Evolutionary conservation across 2,329 filamentous ascomycete species (phyloP), one percentile per base, ranked within the genome.

Genomic region (Ophiocordyceps camponoti-saundersi): DNA sequence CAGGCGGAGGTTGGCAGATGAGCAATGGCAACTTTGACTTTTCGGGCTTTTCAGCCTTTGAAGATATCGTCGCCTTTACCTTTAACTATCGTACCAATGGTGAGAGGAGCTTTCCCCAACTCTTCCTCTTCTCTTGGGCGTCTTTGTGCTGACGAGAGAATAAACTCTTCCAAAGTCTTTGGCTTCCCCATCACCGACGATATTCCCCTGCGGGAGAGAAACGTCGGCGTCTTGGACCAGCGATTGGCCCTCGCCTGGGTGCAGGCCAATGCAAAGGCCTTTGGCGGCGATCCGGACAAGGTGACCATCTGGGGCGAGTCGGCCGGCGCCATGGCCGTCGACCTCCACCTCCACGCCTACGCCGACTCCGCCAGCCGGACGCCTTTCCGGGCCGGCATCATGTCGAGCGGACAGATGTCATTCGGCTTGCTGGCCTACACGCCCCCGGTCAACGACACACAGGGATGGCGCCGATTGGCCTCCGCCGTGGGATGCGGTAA

Each of bases 121-220:
- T 22, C 16, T 7, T 13, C 12, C n/a, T 18, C 15, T 23, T 23
- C 3, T 2, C 40, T 12, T 22, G 6, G 2, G 20, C 40, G 5
- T 16, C 6, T 15, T 8, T 16, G 34, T 18, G n/a, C 34, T 36
- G 34, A 36, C 13, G 3, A 16, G 11, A 36, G 3, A 11, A 18
- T 12, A 8, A 23, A 3, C 6, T 2, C 8, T 20, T 12, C 13
- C 5, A 3, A 5, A 59, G 57, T 57, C 7, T 56, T 60, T 42
- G 71, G 71, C 2, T 76, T 75, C 50, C 55, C 73, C 8, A 64
- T 63, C 43, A 61, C 65, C 1, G 61, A 57, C 15, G 59, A 68
- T 40, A 59, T 69, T 11, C 48, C 61, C 2, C 52, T 54, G 0
- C 57, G 61, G 21, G 61, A 68, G 1, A 63, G 48, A 7, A 61